Conservation (phyloP, 805 yeast species). For the Saccharomycopsis fibuligera region DNA sequence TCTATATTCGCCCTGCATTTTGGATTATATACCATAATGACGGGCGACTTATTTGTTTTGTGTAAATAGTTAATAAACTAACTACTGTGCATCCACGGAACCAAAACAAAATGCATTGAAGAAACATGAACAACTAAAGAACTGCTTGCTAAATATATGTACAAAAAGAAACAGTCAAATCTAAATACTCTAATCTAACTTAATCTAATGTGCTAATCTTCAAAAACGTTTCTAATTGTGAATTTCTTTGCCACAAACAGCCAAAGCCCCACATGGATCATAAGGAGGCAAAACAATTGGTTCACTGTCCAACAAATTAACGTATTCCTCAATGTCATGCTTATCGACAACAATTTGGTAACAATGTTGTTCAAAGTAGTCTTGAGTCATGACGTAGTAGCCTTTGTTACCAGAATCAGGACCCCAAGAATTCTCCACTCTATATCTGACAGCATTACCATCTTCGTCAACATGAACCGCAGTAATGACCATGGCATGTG, state of each 20-base stretch:
- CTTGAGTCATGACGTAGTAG: conserved; percentile 64
- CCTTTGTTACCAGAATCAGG: conserved; percentile 61
- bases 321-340: conserved; percentile 39
- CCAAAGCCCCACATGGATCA: conserved; percentile 78
- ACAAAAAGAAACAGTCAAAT: no score
- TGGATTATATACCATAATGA: no score
- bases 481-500: conserved; percentile 84
- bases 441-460: conserved; percentile 58
- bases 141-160: no score
- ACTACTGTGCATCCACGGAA: no score
- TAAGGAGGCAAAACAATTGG: conserved; percentile 63
- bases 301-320: conserved; percentile 37
- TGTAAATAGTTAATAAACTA: no score
- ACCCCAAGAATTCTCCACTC: conserved; percentile 78
- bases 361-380: conserved; percentile 67
- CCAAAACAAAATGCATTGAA: no score
- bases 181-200: no score
- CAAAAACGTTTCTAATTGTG: no score
- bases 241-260: conserved; percentile 24
- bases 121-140: no score
- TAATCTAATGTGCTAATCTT: no score
- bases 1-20: no score
- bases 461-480: conserved; percentile 67
- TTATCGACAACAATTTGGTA: conserved; percentile 62
- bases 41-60: no score